Base-by-base conservation (phyloP, 805 yeast genomes). In the Spathaspora girioi region DNA sequence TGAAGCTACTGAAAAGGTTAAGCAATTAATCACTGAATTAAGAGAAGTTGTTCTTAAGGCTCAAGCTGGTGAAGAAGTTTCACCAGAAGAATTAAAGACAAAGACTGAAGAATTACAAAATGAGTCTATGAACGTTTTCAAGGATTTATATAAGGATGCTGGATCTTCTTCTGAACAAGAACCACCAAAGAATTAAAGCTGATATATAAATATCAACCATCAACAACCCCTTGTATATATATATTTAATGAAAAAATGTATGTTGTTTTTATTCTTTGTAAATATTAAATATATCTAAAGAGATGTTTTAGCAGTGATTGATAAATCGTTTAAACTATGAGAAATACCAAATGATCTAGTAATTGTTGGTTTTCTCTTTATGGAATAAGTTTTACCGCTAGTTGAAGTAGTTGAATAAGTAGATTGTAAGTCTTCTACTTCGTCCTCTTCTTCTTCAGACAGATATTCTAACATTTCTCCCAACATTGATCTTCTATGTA, bases 21-120 rank as follows among this genome's bases (percentile, higher is more conserved):
- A 65, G 60, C 81, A 75, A 63, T 74, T 77, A 66, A 79, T 87
- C 60, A 65, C 77, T 51, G 75, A 81, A 54, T 74, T 83, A 66
- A 84, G 87, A 77, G 86, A 83, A 69, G 67, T 82, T 31, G 81
- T 84, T 52, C 83, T 83, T 60, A 81, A 83, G 75, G 86, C 82
- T 40, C 83, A 79, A 70, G 71, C 83, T 48, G 83, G 84, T 66
- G 79, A 78, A 56, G 86, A 80, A 68, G 85, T 83, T 59, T 78
- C 81, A 62, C 72, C 82, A 55, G 77, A 81, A 60, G 82, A 78
- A 60, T 78, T 88, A 71, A 86, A 86, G 80, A 73, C 81, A 60
- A 81, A 83, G 79, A 82, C 89, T 59, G 90, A 86, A 58, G 88
- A 83, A 64, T 76, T 87, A 69, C 92, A 87, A 75, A 81, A 76